These are phyloP conservation scores for Rhamnella rubrinervis DNA, from an alignment of 331 rosid species.

Conservation along the genomic window DNA sequence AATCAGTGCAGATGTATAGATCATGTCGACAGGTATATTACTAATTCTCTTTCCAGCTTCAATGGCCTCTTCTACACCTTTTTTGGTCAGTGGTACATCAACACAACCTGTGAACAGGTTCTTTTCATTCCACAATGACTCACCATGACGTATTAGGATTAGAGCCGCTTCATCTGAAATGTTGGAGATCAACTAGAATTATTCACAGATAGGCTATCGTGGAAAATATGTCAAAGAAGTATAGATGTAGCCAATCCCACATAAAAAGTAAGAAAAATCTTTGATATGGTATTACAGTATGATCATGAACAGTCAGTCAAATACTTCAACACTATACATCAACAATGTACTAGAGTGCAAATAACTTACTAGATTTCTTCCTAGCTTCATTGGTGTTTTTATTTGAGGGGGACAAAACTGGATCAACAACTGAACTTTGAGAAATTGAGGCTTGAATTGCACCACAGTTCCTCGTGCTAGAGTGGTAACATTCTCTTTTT, in stretches of 20 bases:
- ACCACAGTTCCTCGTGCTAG: constrained; percentile 27
- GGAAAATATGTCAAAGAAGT: neutral
- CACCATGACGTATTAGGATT: constrained; percentile 94
- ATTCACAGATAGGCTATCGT: constrained; percentile 8
- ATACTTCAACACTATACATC: neutral
- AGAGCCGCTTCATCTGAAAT: constrained; percentile 87
- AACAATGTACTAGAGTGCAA: constrained; percentile 1
- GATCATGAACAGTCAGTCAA: neutral
- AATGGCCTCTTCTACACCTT: constrained; percentile 96
- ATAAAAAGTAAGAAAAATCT: too few relatives aligned
- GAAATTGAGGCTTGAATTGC: constrained; percentile 60
- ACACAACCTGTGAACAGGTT: constrained; percentile 98
- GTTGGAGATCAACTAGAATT: constrained; percentile 13
- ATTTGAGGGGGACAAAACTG: constrained; percentile 53
- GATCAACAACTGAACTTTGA: constrained; percentile 71
- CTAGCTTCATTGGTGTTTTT: constrained; percentile 40
- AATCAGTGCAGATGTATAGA: constrained; percentile 89
- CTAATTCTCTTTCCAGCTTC: constrained; percentile 99
- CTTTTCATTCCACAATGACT: constrained; percentile 94
- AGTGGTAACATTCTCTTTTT: constrained; percentile 34
- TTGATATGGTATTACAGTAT: neutral
- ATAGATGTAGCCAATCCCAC: too few relatives aligned
- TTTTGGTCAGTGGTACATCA: constrained; percentile 91
- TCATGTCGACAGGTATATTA: constrained; percentile 88
- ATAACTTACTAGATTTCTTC: constrained; percentile 75